Evolutionary conservation across 768 basidiomycete genomes (phyloP).

Genomic region (Lactifluus volemus): DNA sequence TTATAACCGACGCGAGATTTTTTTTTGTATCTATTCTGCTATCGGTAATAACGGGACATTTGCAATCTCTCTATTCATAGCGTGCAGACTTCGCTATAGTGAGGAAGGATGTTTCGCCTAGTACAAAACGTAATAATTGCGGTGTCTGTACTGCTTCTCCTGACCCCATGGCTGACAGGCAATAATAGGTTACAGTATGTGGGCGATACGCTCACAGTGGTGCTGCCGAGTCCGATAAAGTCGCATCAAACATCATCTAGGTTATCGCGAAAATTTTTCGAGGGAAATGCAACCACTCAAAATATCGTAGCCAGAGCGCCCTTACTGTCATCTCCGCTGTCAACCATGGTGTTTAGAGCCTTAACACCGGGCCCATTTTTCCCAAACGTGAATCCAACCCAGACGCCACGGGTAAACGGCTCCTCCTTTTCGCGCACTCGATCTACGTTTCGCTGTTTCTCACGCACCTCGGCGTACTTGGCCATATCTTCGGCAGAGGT

Average conservation of each 20-base stretch:
- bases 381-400: conserved; percentile 90
- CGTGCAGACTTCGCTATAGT: too few species aligned
- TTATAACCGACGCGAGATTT: background rate
- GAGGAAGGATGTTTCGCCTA: background rate
- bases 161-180: background rate
- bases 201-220: too few species aligned
- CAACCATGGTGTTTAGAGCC: conserved; percentile 25
- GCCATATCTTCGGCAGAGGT: conserved; percentile 89
- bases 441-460: conserved; percentile 94
- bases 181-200: background rate
- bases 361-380: conserved; percentile 69
- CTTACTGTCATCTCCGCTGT: conserved; percentile 22
- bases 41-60: background rate
- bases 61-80: background rate
- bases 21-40: conserved; percentile 6
- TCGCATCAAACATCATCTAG: background rate
- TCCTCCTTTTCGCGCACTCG: conserved; percentile 86
- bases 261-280: background rate
- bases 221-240: background rate
- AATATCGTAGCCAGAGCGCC: conserved; percentile 31
- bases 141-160: background rate
- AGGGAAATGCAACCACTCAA: conserved; percentile 7
- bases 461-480: conserved; percentile 96
- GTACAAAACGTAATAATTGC: background rate
- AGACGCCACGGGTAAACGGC: conserved; percentile 59